A percentile compares a stretch with the other conserved stretches of the same genome.
Evolutionary conservation across 805 yeast genomes (phyloP).

Genomic region (Kodamaea kakaduensis): DNA sequence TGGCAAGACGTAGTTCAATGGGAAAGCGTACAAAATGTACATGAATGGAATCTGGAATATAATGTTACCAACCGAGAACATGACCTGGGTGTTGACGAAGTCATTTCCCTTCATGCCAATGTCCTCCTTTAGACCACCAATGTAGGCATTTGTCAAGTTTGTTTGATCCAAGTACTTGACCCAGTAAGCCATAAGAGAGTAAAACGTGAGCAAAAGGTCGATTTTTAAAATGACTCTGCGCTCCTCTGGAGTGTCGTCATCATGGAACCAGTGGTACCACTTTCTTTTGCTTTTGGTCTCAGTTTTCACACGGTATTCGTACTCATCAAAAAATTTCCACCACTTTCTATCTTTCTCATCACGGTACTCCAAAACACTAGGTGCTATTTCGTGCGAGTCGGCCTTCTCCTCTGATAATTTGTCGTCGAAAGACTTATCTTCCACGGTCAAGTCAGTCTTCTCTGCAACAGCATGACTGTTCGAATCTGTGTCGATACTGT

Average conservation of each 20-base stretch:
- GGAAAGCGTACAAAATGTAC: slow-evolving; percentile 51
- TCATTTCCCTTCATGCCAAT: slow-evolving; percentile 60
- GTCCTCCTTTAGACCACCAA: slow-evolving; percentile 57
- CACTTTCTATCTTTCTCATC: slow-evolving; percentile 52
- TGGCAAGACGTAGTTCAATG: slow-evolving; percentile 52
- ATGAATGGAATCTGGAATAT: slow-evolving; percentile 62
- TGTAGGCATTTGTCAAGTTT: slow-evolving; percentile 63
- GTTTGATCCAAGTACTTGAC: slow-evolving; percentile 60
- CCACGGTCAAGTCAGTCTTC: background rate
- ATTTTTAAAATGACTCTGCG: slow-evolving; percentile 27
- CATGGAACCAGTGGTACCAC: slow-evolving; percentile 57
- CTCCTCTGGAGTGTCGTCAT: slow-evolving; percentile 41
- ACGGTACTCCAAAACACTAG: slow-evolving; percentile 34
- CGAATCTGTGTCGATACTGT: too few species aligned
- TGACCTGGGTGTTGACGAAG: slow-evolving; percentile 53
- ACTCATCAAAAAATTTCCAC: slow-evolving; percentile 53
- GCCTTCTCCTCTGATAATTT: background rate
- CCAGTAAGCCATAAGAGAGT: slow-evolving; percentile 50
- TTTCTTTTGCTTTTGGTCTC: slow-evolving; percentile 28
- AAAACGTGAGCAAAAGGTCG: slow-evolving; percentile 30
- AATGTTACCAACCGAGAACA: slow-evolving; percentile 57
- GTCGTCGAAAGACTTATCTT: slow-evolving; percentile 3
- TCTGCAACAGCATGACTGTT: background rate
- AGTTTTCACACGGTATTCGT: slow-evolving; percentile 49
- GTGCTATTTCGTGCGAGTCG: background rate